Base-by-base conservation (phyloP, 2,329 filamentous ascomycete genomes). In the Talaromyces sp. region DNA sequence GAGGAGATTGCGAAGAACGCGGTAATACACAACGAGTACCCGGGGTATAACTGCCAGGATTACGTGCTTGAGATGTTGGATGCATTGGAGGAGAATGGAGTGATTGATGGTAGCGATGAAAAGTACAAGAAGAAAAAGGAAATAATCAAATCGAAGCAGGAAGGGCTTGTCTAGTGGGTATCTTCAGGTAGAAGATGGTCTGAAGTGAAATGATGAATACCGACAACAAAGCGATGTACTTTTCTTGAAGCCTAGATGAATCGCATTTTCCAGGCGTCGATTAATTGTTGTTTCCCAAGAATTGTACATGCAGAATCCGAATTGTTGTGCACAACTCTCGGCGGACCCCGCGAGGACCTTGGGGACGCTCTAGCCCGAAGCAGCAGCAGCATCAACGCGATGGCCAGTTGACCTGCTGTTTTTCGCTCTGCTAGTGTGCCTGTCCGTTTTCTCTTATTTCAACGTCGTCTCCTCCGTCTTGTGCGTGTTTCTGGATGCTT, bases 11-110 rank as follows among this genome's bases (percentile, higher is more conserved):
- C 66, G 25, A 47, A 60, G 13, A 64, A 66, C n/a, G 42, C 59
- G 10, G 25, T 60, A 3, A 62, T 72, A 17, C 65, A 60, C 53
- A 68, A 70, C 59, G 64, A 69, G 13, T 51, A 49, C 39, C 57
- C 64, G 19, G 67, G 65, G 57, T 59, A 69, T 10, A 56, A 56
- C 5, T 56, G 54, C 33, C 54, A 56, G 11, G 54, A 56, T 10
- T 39, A 44, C 22, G 33, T 56, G 4, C 54, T 56, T 27, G 54
- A 56, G 30, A 4, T 56, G n/a, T 15, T 56, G 5, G 54, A 39
- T 56, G 1, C 15, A 3, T n/a, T 56, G 33, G 54, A 56, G 22
- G n/a, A 39, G 33, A 56, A 39, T 2, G 7, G 15, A n/a, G 13
- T 56, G n/a, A 56, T 56, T 17, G 33, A 56, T 13, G 54, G 54